Conservation (phyloP, 2,329 filamentous ascomycete species). For the Sporothrix luriei region DNA sequence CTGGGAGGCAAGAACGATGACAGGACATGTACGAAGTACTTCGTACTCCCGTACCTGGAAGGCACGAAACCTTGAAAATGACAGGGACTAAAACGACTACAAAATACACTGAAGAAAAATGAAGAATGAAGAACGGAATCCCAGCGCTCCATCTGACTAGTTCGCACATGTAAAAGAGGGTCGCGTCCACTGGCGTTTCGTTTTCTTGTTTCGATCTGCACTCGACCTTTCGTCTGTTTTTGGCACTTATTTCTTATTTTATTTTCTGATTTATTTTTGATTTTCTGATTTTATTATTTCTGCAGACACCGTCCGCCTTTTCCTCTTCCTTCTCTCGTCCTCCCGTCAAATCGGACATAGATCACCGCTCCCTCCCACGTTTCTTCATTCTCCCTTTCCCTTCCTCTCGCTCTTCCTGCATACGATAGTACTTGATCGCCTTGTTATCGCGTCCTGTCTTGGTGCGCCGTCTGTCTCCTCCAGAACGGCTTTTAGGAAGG, state of each 20-base stretch:
- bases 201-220: conserved; percentile 21
- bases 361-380: background rate
- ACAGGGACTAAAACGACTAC: background rate
- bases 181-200: background rate
- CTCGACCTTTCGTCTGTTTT: conserved; percentile 9
- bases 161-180: conserved; percentile 17
- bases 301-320: background rate
- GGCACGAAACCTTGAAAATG: background rate
- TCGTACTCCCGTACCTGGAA: background rate
- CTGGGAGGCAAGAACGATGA: conserved; percentile 9
- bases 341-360: background rate
- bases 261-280: background rate
- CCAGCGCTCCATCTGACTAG: background rate
- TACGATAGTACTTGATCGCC: background rate
- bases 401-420: background rate
- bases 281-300: background rate
- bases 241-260: background rate
- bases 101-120: background rate
- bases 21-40: background rate
- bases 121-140: background rate
- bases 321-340: background rate
- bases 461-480: background rate
- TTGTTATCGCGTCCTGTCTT: conserved; percentile 7
- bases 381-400: background rate
- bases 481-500: conserved; percentile 5